Conservation (phyloP, 1,284 basidiomycete genomes). For the Bondarzewia mesenterica region DNA sequence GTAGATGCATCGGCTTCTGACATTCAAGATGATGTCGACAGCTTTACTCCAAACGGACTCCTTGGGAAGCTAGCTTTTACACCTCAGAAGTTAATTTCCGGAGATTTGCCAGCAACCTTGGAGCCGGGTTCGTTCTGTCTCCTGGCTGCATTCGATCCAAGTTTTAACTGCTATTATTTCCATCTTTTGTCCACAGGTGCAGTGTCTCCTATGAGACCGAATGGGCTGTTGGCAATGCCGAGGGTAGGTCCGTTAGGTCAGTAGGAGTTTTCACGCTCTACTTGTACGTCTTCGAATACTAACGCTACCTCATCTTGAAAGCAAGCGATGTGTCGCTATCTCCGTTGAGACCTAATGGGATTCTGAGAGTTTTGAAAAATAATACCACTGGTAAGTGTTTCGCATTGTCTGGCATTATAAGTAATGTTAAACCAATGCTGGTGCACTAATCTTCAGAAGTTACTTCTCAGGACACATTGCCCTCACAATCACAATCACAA, state of each 20-base stretch:
- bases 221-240: not conserved
- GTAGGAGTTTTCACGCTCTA: not conserved
- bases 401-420: too few species aligned
- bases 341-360: not conserved
- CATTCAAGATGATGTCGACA: not conserved
- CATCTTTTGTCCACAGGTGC: too few species aligned
- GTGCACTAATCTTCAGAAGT: too few species aligned
- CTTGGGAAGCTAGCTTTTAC: not conserved
- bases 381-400: not conserved
- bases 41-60: not conserved
- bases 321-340: not conserved
- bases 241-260: not conserved
- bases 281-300: not conserved
- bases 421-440: too few species aligned
- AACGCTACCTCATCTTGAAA: not conserved
- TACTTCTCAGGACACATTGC: not conserved
- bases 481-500: conserved; percentile 8
- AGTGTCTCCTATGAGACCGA: not conserved
- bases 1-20: too few species aligned
- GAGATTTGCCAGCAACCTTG: too few species aligned
- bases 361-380: not conserved
- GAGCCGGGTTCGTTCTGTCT: too few species aligned
- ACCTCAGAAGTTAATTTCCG: too few species aligned
- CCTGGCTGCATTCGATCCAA: too few species aligned
- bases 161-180: too few species aligned